Evolutionary conservation across 2,329 filamentous ascomycete genomes (phyloP), one percentile per base, ranked within the genome.

Genomic region (Colletotrichum sp.): DNA sequence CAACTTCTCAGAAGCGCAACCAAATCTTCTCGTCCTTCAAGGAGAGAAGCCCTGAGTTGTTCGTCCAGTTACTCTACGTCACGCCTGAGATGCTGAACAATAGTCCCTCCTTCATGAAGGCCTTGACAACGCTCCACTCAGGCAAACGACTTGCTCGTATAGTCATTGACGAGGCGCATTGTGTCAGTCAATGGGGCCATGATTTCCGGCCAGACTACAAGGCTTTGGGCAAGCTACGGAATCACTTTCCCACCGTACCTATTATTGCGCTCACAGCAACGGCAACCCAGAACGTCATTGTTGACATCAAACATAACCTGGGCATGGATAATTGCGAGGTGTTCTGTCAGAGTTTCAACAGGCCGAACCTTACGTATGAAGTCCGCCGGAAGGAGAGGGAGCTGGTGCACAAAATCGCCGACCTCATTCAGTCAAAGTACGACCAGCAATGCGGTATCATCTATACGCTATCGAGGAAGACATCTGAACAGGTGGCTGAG

Each of bases 91-190:
- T 99, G 96, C 89, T 99, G 67, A 95, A 90, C 86, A 96, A 96
- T 82, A 99, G 93, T 82, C 84, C 89, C 57, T 86, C 87, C 4
- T 94, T 99, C 83, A 87, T 92, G 74, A 89, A 88, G 68, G 90
- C 89, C 4, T 89, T 99, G 78, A 86, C 91, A 68, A 88, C 87
- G 4, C 88, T 99, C n/a, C 90, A 98, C 83, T 84, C 85, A 16
- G 92, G 92, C 67, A 88, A 90, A 5, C 95, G 93, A 80, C 91
- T 99, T 69, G 96, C 98, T 18, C 92, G 97, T 30, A 92, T 99
- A 65, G 97, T 99, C 69, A 98, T 99, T 78, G 97, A 99, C 80
- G 98, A 99, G 86, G 97, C 97, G n/a, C 97, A 99, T 84, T 99
- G 97, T 84, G 96, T 99, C 30, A 99, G 97, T 84, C 96, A 99